Evolutionary conservation across 441 rosid species (phyloP).

Genomic region (Adansonia gregorii): DNA sequence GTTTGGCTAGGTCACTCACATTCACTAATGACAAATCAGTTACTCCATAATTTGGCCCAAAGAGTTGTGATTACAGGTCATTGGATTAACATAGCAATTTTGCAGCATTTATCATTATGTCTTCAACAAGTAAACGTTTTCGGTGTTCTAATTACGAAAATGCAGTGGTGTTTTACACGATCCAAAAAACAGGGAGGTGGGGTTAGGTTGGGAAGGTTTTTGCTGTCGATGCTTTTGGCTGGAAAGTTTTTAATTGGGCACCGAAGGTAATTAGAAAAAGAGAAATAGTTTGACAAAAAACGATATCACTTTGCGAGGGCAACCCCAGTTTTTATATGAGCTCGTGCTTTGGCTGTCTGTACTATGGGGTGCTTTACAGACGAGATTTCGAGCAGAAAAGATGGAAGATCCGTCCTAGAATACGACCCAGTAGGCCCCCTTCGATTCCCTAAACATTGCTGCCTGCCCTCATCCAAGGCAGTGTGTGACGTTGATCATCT

Average conservation of each 20-base stretch:
- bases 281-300: not conserved
- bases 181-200: not conserved
- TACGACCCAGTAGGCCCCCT: not conserved
- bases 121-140: no score
- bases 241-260: not conserved
- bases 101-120: no score
- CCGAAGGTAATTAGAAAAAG: not conserved
- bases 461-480: no score
- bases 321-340: conserved; percentile 19
- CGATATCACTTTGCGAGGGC: conserved; percentile 23
- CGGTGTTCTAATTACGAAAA: no score
- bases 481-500: no score
- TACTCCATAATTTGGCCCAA: no score
- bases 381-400: conserved; percentile 21
- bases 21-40: no score
- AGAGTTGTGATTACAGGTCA: no score
- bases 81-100: no score
- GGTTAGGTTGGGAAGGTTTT: not conserved
- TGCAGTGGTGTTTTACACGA: not conserved
- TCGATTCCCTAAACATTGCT: not conserved
- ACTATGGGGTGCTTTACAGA: conserved; percentile 23
- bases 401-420: conserved; percentile 21
- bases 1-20: no score
- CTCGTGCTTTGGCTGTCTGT: conserved; percentile 35
- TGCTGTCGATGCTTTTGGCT: not conserved